Percentiles rank a stretch among this genome's conserved stretches.
phyloP scores from a whole-genome alignment of 73 alveolate species.

The Stentor roeselii region DNA sequence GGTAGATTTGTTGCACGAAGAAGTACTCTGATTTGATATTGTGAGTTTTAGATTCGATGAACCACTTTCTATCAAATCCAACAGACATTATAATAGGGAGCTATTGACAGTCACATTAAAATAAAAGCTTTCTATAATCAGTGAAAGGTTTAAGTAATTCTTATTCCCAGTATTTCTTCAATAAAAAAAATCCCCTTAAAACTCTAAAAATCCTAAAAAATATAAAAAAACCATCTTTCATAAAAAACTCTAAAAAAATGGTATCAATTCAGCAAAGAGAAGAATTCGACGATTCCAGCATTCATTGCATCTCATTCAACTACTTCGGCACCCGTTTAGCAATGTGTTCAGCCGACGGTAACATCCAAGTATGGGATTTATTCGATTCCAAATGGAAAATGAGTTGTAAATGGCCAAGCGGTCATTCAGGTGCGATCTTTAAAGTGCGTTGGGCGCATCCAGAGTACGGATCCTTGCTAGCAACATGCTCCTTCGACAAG shows the following conservation, averaged over 20 bases:
- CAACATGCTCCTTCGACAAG: slow-evolving; percentile 68
- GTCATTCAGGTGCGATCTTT: slow-evolving; percentile 59
- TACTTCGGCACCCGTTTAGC: slow-evolving; percentile 33
- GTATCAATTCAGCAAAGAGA: not conserved
- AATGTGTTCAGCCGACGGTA: slow-evolving; percentile 15
- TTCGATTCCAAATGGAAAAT: not conserved
- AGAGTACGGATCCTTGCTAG: slow-evolving; percentile 54
- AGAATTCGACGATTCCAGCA: not conserved
- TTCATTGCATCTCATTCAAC: slow-evolving; percentile 28
- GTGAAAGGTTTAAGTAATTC: too few relatives aligned
- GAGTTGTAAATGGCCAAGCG: slow-evolving; percentile 13
- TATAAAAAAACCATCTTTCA: too few relatives aligned
- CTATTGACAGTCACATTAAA: too few relatives aligned
- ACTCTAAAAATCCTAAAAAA: too few relatives aligned
- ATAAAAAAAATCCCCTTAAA: too few relatives aligned
- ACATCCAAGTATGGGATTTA: slow-evolving; percentile 28
- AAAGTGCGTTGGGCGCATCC: slow-evolving; percentile 70
- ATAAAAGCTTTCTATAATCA: too few relatives aligned
- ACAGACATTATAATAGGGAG: too few relatives aligned
- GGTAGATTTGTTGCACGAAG: slow-evolving; percentile 28
- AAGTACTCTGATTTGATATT: not conserved
- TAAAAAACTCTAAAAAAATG: not conserved
- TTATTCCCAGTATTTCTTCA: too few relatives aligned
- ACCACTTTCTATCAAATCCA: slow-evolving; percentile 20
- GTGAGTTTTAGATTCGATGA: not conserved